These are phyloP conservation scores for Apiospora rasikravindrae DNA, from an alignment of 2,329 filamentous ascomycete species.

Conservation along the genomic window DNA sequence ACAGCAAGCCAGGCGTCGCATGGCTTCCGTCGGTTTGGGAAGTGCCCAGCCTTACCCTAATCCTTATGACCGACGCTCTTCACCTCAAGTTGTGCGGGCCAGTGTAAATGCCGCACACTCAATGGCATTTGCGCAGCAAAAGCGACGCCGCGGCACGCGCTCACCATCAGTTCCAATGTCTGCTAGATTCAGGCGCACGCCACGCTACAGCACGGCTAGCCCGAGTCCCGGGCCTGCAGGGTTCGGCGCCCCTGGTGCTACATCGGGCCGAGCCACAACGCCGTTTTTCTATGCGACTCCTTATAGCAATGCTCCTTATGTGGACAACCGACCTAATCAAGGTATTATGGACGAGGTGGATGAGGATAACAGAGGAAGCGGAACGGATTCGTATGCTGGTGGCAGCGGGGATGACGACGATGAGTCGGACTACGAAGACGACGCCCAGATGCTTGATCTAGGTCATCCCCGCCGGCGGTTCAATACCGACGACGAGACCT, in stretches of 20 bases:
- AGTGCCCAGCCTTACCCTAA: conserved; percentile 31
- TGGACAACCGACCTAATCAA: conserved; percentile 43
- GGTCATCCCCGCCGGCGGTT: conserved; percentile 27
- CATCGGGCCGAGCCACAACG: conserved; percentile 42
- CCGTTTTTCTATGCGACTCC: conserved; percentile 78
- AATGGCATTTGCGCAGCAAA: conserved; percentile 35
- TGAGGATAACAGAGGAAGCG: conserved; percentile 39
- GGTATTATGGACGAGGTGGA: conserved; percentile 39
- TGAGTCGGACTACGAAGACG: conserved; percentile 33
- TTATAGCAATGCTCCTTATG: conserved; percentile 64
- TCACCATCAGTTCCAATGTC: conserved; percentile 57
- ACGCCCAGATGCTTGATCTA: conserved; percentile 38
- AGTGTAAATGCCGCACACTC: conserved; percentile 33
- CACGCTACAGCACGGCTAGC: conserved; percentile 57
- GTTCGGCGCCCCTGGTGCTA: conserved; percentile 38
- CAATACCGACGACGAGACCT: conserved; percentile 30
- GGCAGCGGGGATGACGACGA: conserved; percentile 37
- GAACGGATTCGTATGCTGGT: conserved; percentile 42
- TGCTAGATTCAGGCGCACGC: conserved; percentile 49
- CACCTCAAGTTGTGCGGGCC: conserved; percentile 43
- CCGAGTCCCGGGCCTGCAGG: conserved; percentile 49
- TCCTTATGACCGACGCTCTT: conserved; percentile 43
- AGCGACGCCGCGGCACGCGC: conserved; percentile 59
- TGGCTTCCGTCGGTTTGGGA: conserved; percentile 47
- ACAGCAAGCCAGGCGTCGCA: conserved; percentile 48